Conservation (phyloP, 78 protist genomes). For the Paratrimastix pyriformis region DNA sequence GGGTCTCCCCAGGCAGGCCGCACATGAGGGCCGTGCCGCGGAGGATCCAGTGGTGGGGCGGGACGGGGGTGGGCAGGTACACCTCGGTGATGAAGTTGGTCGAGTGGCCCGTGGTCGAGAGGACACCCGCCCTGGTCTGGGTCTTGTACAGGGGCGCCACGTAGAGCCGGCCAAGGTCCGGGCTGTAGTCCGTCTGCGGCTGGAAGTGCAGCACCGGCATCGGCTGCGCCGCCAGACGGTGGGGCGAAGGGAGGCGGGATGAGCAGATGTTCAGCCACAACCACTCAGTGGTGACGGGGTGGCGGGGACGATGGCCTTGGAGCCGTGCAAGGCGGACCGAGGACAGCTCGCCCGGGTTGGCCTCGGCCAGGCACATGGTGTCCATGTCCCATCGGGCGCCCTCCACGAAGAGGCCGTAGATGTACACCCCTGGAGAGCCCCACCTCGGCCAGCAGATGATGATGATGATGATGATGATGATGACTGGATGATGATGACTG, state of each 20-base stretch:
- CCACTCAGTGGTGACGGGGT: too few species aligned
- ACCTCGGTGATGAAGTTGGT: conserved; percentile 12
- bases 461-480: too few species aligned
- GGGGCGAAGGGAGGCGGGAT: too few species aligned
- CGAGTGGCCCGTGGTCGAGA: conserved; percentile 14
- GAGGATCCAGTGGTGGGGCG: neutral
- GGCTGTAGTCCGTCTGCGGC: conserved; percentile 5
- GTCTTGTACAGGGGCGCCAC: conserved; percentile 14
- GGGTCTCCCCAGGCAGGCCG: too few species aligned
- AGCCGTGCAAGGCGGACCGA: too few species aligned
- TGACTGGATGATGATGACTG: too few species aligned
- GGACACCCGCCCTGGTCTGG: conserved; percentile 4
- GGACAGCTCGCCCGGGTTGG: neutral
- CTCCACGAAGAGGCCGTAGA: conserved; percentile 33
- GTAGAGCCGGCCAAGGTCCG: neutral
- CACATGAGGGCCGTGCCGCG: neutral
- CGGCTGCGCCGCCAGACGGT: too few species aligned
- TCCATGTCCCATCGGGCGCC: conserved; percentile 26
- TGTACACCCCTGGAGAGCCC: too few species aligned
- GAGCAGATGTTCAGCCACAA: too few species aligned
- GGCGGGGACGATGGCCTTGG: too few species aligned
- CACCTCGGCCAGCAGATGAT: too few species aligned
- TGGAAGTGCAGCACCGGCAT: conserved; percentile 16
- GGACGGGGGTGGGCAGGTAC: neutral
- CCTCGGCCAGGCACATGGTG: neutral